A percentile compares a stretch with the other conserved stretches of the same genome.
phyloP scores from a whole-genome alignment of 345 rosid genomes.

The Toxicodendron radicans region DNA sequence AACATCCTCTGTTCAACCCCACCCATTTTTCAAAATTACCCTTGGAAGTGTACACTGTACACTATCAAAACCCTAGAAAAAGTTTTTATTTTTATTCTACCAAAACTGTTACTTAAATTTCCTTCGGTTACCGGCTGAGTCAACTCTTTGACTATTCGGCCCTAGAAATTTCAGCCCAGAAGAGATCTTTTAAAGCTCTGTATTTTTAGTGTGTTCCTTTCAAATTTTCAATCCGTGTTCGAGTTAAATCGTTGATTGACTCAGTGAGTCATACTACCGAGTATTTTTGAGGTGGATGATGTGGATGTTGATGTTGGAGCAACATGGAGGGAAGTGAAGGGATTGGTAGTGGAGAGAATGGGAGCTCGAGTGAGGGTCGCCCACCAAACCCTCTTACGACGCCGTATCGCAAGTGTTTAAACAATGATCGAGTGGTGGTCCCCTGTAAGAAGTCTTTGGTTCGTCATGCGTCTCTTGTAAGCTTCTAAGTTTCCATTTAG shows the following conservation, averaged over 20 bases:
- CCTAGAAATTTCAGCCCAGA: not conserved
- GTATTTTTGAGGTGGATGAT: constrained; percentile 14
- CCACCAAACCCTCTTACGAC: constrained; percentile 66
- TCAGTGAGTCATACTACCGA: not conserved
- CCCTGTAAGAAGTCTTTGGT: constrained; percentile 59
- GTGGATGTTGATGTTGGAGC: constrained; percentile 38
- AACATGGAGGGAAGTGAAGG: constrained; percentile 63
- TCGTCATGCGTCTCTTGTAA: constrained; percentile 77
- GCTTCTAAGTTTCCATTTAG: constrained; percentile 8
- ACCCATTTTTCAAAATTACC: too few relatives aligned
- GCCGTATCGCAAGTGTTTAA: constrained; percentile 30
- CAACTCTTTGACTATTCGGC: constrained; percentile 9
- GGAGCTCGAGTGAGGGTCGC: constrained; percentile 56
- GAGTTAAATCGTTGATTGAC: constrained; percentile 25
- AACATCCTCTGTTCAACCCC: not conserved
- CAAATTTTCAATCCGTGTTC: not conserved
- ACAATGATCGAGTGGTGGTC: constrained; percentile 29
- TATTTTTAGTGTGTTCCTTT: not conserved
- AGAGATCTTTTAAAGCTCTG: not conserved
- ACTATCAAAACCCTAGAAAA: constrained; percentile 10
- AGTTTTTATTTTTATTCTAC: not conserved
- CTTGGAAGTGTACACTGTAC: not conserved
- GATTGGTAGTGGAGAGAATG: constrained; percentile 41
- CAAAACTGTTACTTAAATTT: not conserved
- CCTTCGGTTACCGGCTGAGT: constrained; percentile 8